Evolutionary conservation across 1,284 basidiomycete genomes (phyloP), one percentile per base, ranked within the genome.

Genomic region (Veloporphyrellus conicus): DNA sequence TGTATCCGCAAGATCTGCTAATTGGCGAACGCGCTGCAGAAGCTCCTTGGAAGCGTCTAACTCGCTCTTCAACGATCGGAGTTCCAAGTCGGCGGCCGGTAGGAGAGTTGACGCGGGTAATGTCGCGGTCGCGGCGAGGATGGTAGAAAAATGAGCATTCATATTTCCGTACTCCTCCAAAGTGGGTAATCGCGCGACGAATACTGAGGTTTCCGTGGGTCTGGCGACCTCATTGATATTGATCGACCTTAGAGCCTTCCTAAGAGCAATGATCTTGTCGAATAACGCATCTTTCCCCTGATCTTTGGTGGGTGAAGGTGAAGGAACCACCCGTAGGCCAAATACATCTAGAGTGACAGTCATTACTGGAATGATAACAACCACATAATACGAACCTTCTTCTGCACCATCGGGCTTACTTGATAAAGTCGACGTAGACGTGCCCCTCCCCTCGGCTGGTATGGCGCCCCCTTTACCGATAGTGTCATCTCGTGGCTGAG

Each of bases 171-270:
- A 70, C 31, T 75, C 69, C 5, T 75, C 74, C 50, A 71, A 55
- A 11, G 68, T 73, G 1, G 85, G 86, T 33, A 90, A 71, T 35
- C 70, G 64, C 11, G 70, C 50, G 23, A 72, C 70, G n/a, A 71
- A 68, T n/a, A 65, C 56, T 4, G 68, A 57, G 12, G 51, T 49
- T 41, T 42, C 43, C 33, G 63, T 62, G 18, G 81, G 77, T 19
- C 71, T 70, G 16, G 76, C 74, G 14, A 74, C 60, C 41, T 78
- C 76, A 48, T 79, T 77, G 49, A 88, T 76, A 48, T 72, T 75
- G 48, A 89, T 71, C 7, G 79, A 76, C 39, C 75, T 75, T 27
- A 89, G 68, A n/a, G 76, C 72, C 56, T 75, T 82, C 47, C 83
- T 72, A 23, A 87, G 62, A 22, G 55, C 48, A 43, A 74, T 54